Conservation (phyloP, 306 rosid genomes). For the Medicago truncatula region DNA sequence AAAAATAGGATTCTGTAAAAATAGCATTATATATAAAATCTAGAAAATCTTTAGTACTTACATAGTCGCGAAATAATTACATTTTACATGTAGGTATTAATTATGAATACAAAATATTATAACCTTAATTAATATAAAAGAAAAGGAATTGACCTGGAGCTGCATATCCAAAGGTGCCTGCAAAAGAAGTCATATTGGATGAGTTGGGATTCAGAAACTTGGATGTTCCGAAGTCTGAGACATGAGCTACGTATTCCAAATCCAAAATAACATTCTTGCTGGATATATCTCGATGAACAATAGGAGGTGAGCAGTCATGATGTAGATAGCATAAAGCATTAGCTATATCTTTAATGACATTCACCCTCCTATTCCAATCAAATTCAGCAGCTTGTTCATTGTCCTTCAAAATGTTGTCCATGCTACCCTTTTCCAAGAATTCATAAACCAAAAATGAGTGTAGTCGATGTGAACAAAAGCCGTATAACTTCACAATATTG, state of each 20-base stretch:
- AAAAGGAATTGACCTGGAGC: not conserved
- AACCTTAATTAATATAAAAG: too few species aligned
- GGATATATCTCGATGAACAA: not conserved
- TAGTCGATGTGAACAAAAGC: not conserved
- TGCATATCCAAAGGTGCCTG: not conserved
- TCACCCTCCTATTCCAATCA: not conserved
- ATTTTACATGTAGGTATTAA: too few species aligned
- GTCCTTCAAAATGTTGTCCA: not conserved
- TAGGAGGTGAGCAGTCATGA: not conserved
- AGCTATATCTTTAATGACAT: not conserved
- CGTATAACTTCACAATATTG: not conserved
- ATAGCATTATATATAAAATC: not conserved
- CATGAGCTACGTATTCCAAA: constrained; percentile 7
- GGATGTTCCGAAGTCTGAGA: not conserved
- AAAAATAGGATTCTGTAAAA: not conserved
- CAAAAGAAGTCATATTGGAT: not conserved
- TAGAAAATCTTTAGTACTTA: too few species aligned
- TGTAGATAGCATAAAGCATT: not conserved
- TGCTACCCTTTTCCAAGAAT: not conserved
- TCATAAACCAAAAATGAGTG: constrained; percentile 4
- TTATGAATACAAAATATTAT: too few species aligned
- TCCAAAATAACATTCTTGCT: constrained; percentile 1
- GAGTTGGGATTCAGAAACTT: not conserved
- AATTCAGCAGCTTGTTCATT: not conserved
- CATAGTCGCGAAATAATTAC: not conserved